These are phyloP conservation scores for Thelonectria discophora DNA, from an alignment of 2,329 filamentous ascomycete species.

Conservation along the genomic window DNA sequence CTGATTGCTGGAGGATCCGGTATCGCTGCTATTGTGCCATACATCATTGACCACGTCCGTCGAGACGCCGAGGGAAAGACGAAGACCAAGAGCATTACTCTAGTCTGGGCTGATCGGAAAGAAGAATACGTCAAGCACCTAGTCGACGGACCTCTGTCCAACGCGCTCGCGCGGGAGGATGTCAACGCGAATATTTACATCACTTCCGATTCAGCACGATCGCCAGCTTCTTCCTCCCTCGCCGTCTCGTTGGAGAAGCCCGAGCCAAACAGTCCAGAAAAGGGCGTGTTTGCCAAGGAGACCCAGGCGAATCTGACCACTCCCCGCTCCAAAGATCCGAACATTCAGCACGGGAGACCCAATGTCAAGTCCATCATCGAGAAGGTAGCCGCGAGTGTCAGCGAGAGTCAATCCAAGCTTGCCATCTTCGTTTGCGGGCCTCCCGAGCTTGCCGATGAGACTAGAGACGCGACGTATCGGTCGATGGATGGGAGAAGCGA, in stretches of 20 bases:
- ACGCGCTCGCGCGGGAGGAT: background rate
- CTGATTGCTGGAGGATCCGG: constrained; percentile 3
- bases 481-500: background rate
- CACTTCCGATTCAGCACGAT: background rate
- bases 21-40: background rate
- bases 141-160: background rate
- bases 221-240: background rate
- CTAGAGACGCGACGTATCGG: background rate
- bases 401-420: background rate
- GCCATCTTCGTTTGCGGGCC: background rate
- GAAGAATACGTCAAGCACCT: background rate
- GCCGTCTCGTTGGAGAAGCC: background rate
- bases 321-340: background rate
- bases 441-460: background rate
- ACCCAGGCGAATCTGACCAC: background rate
- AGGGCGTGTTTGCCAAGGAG: background rate
- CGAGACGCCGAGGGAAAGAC: background rate
- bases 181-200: background rate
- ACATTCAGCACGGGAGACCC: background rate
- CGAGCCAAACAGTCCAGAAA: background rate
- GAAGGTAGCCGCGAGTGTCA: background rate
- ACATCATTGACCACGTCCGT: background rate
- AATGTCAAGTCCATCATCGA: background rate
- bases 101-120: background rate
- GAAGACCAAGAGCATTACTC: background rate